Percentiles rank a stretch among this genome's conserved stretches.
These are phyloP conservation scores for Aspergillus sclerotioniger DNA, from an alignment of 495 filamentous ascomycete species.

Conservation along the genomic window DNA sequence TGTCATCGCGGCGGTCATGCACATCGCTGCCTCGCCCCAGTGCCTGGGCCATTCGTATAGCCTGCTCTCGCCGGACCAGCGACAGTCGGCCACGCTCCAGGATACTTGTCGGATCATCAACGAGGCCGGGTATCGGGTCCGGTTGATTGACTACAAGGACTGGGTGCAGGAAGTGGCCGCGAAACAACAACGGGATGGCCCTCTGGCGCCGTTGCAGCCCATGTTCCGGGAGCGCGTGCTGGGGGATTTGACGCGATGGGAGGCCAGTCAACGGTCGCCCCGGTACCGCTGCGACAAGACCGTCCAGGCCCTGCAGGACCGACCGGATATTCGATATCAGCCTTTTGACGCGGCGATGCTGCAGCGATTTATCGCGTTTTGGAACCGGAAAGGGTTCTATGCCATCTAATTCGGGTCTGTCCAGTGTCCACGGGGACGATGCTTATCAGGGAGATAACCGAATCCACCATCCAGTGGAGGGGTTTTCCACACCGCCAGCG, in stretches of 20 bases:
- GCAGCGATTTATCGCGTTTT: slow-evolving; percentile 3
- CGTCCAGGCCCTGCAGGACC: neutral
- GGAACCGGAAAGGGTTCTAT: slow-evolving; percentile 10
- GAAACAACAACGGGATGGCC: neutral
- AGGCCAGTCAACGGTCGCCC: slow-evolving; percentile 10
- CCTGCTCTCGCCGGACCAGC: slow-evolving; percentile 6
- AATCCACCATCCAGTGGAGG: too few species aligned
- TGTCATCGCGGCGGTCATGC: slow-evolving; percentile 13
- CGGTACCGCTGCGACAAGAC: slow-evolving; percentile 6
- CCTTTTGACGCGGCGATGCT: neutral
- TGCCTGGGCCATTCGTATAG: slow-evolving; percentile 14
- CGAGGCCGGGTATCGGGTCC: slow-evolving; percentile 12
- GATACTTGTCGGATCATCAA: slow-evolving; percentile 13
- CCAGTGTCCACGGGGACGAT: too few species aligned
- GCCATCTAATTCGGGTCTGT: too few species aligned
- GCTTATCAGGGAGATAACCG: too few species aligned
- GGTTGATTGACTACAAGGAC: slow-evolving; percentile 10
- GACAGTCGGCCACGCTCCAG: slow-evolving; percentile 7
- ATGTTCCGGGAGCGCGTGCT: slow-evolving; percentile 14
- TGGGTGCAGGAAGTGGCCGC: slow-evolving; percentile 10
- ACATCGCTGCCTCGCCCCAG: slow-evolving; percentile 12
- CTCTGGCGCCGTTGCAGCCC: slow-evolving; percentile 14
- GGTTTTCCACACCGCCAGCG: too few species aligned
- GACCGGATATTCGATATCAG: slow-evolving; percentile 6
- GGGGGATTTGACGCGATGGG: slow-evolving; percentile 5